A percentile compares a stretch with the other conserved stretches of the same genome.
These are phyloP conservation scores for Boletus patriciae DNA, from an alignment of 768 basidiomycete species.

Conservation along the genomic window DNA sequence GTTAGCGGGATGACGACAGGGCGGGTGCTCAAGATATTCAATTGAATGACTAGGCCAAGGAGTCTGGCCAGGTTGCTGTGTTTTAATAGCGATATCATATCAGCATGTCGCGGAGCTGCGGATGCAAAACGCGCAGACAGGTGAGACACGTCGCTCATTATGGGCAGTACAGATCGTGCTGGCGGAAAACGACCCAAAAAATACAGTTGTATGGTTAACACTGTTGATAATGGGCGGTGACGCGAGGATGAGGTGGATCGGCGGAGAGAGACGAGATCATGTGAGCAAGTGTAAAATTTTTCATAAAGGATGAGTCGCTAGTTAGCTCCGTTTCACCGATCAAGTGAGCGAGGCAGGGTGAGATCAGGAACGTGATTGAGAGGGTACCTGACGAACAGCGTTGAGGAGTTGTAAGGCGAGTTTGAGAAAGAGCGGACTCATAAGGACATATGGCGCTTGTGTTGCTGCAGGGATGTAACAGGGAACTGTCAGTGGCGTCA, in stretches of 20 bases:
- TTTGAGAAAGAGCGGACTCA: constrained; percentile 1
- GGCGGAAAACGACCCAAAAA: background rate
- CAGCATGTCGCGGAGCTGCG: too few species aligned
- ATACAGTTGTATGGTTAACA: background rate
- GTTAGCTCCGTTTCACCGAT: constrained; percentile 28
- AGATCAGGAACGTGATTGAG: constrained; percentile 19
- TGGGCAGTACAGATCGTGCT: too few species aligned
- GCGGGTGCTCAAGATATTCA: too few species aligned
- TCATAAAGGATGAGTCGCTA: constrained; percentile 8
- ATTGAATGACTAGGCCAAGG: too few species aligned
- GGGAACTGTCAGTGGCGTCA: constrained; percentile 1
- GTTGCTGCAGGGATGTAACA: constrained; percentile 11
- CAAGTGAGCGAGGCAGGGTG: background rate
- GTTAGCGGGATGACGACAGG: too few species aligned
- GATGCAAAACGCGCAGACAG: background rate
- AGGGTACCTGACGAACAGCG: constrained; percentile 1
- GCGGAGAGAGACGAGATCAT: background rate
- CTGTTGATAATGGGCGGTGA: background rate
- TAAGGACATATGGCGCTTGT: constrained; percentile 20
- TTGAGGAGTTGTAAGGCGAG: background rate
- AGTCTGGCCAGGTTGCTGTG: too few species aligned
- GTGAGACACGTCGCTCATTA: background rate
- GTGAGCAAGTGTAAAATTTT: background rate
- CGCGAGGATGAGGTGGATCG: background rate
- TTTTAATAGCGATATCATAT: too few species aligned